Evolutionary conservation across 2,329 filamentous ascomycete species (phyloP), one percentile per base, ranked within the genome.

Genomic region (Nectriaceae sp.): DNA sequence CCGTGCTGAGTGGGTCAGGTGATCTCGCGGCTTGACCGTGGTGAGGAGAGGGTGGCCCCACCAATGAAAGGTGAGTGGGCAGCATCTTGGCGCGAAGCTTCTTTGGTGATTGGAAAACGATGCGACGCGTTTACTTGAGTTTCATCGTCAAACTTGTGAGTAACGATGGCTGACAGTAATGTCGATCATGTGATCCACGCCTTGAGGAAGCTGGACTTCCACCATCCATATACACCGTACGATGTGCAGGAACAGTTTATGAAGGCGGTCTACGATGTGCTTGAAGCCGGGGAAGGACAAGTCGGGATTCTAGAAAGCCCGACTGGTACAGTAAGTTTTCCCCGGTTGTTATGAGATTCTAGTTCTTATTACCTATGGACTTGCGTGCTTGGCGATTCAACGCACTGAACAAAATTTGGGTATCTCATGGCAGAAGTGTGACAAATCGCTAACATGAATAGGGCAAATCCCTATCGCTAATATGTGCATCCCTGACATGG

Each of bases 271-370:
- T 96, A 96, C 65, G 72, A 83, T 42, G 89, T 90, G 51, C 80
- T 96, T 21, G 85, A 95, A 57, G 63, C 63, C 20, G 80, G 81
- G 4, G 69, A 87, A 36, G 87, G 89, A 8, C 89, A 92, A 63
- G 78, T 96, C 40, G 92, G 89, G 22, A 91, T 97, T 37, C 85
- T 97, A 39, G 92, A 97, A 65, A 96, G 90, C 39, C 92, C 92
- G n/a, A 97, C 92, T 36, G 92, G 92, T 68, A 88, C 83, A 53
- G 79, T 80, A 65, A 55, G 71, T 69, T 3, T 16, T 18, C 18
- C 15, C 26, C 15, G 26, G 26, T n/a, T n/a, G n/a, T n/a, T n/a
- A n/a, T n/a, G n/a, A n/a, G n/a, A n/a, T n/a, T n/a, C n/a, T n/a
- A n/a, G n/a, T n/a, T n/a, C n/a, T n/a, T n/a, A n/a, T n/a, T n/a